A percentile compares a stretch with the other conserved stretches of the same genome.
Evolutionary conservation across 495 filamentous ascomycete genomes (phyloP).

Genomic region (Talaromyces wortmannii): DNA sequence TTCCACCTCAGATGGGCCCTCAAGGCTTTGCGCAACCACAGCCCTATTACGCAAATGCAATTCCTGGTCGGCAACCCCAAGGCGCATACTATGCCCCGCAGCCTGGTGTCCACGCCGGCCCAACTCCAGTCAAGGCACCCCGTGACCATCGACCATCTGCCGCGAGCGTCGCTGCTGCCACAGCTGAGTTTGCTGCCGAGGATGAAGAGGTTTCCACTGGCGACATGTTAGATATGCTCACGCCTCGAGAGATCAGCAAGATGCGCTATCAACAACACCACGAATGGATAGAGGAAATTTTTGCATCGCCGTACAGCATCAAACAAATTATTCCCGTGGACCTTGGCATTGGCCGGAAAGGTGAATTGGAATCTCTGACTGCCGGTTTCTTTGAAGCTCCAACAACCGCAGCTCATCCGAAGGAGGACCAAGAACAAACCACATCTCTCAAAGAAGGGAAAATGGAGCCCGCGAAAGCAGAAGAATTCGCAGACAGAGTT

Average conservation of each 20-base stretch:
- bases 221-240: constrained; percentile 81
- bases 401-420: constrained; percentile 17
- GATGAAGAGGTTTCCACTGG: constrained; percentile 83
- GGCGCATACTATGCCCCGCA: constrained; percentile 26
- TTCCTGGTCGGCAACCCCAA: constrained; percentile 21
- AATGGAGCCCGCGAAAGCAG: constrained; percentile 59
- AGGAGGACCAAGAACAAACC: constrained; percentile 25
- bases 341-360: constrained; percentile 78
- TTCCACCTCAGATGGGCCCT: constrained; percentile 46
- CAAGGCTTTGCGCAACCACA: constrained; percentile 29
- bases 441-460: constrained; percentile 50
- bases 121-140: constrained; percentile 23
- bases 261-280: constrained; percentile 88
- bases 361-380: constrained; percentile 75
- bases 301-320: constrained; percentile 77
- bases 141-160: constrained; percentile 32
- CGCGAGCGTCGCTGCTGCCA: constrained; percentile 23
- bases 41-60: constrained; percentile 21
- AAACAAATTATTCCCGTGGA: constrained; percentile 81
- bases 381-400: constrained; percentile 69
- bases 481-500: constrained; percentile 72
- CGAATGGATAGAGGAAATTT: constrained; percentile 98
- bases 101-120: constrained; percentile 18
- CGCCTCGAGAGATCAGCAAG: constrained; percentile 78
- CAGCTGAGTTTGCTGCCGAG: constrained; percentile 56